A percentile compares a stretch with the other conserved stretches of the same genome.
phyloP scores from a whole-genome alignment of 768 basidiomycete species.

The Coprinopsis sp. region DNA sequence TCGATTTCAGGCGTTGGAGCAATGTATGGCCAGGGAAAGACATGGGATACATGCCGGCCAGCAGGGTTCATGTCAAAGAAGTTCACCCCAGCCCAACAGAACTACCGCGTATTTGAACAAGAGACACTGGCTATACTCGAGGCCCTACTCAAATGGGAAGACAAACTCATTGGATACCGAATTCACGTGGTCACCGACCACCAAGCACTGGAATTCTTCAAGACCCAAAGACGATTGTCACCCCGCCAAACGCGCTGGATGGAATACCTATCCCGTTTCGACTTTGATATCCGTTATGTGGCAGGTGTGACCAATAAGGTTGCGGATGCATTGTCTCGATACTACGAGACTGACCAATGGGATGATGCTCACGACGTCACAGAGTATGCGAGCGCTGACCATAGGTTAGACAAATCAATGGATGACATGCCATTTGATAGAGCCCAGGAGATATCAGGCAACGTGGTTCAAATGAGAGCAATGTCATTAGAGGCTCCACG shows the following conservation, averaged over 20 bases:
- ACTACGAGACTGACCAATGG: too few relatives aligned
- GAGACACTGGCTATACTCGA: constrained; percentile 21
- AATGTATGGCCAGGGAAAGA: constrained; percentile 24
- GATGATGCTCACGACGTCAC: too few relatives aligned
- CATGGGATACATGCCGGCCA: constrained; percentile 20
- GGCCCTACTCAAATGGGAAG: constrained; percentile 27
- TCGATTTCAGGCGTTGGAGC: too few relatives aligned
- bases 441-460: too few relatives aligned
- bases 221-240: constrained; percentile 16
- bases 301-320: not conserved
- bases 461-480: too few relatives aligned
- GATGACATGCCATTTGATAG: too few relatives aligned
- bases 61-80: constrained; percentile 26
- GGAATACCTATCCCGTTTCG: constrained; percentile 15
- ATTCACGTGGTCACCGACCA: constrained; percentile 22
- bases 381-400: too few relatives aligned
- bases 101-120: constrained; percentile 24
- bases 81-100: constrained; percentile 22
- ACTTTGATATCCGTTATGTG: not conserved
- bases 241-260: constrained; percentile 23
- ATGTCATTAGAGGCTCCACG: too few relatives aligned
- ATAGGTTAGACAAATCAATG: too few relatives aligned
- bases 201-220: constrained; percentile 22
- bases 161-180: constrained; percentile 22
- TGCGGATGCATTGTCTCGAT: not conserved